A percentile compares a stretch with the other conserved stretches of the same genome.
phyloP scores from a whole-genome alignment of 2,329 filamentous ascomycete genomes.

The Daldinia sp. region DNA sequence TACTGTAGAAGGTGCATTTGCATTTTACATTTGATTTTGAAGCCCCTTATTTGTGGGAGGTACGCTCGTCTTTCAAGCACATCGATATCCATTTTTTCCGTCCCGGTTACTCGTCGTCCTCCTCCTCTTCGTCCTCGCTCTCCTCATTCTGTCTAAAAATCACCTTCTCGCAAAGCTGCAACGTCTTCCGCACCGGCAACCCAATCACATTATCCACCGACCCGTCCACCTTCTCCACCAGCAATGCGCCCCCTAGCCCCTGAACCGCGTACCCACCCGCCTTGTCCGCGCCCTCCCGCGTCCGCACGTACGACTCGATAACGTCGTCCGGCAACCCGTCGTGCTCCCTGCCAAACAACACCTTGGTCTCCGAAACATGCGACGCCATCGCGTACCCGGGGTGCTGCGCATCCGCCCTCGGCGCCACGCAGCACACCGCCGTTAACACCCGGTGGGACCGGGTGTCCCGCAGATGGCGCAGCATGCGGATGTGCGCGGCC shows the following conservation, averaged over 20 bases:
- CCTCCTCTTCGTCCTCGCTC: constrained; percentile 56
- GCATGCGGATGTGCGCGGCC: constrained; percentile 82
- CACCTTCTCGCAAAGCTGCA: constrained; percentile 89
- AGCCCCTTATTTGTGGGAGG: neutral
- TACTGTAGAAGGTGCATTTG: too few relatives aligned
- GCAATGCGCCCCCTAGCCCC: constrained; percentile 82
- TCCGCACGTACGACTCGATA: constrained; percentile 79
- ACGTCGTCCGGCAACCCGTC: constrained; percentile 77
- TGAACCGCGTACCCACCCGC: constrained; percentile 96
- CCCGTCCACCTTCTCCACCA: constrained; percentile 90
- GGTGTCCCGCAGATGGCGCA: constrained; percentile 81
- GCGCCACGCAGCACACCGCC: constrained; percentile 82
- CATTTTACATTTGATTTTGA: neutral
- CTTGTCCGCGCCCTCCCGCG: constrained; percentile 93
- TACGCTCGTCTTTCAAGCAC: neutral
- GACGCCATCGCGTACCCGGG: constrained; percentile 87
- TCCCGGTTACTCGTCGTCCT: constrained; percentile 23
- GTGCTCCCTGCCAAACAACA: constrained; percentile 77
- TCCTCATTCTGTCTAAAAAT: constrained; percentile 76
- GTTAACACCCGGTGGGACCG: constrained; percentile 84
- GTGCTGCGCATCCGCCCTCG: constrained; percentile 78
- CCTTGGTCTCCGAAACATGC: constrained; percentile 87
- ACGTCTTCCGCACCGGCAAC: constrained; percentile 78
- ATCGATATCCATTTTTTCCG: neutral
- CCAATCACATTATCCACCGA: constrained; percentile 95